phyloP scores from a whole-genome alignment of 192 early-diverging fungal species.

The Backusella tarrabulga region DNA sequence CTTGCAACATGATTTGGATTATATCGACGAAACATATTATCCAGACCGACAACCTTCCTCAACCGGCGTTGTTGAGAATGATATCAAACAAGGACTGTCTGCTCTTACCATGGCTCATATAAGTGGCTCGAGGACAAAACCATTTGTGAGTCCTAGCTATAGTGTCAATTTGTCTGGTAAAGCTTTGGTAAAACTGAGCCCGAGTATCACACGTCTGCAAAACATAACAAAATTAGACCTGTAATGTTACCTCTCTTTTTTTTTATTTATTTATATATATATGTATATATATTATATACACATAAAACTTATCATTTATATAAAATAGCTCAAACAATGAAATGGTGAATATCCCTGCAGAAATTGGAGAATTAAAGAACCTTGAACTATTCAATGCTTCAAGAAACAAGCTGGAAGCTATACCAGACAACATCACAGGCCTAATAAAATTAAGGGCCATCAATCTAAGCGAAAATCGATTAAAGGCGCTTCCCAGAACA shows the following conservation, averaged over 20 bases:
- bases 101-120: constrained; percentile 16
- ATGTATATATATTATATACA: background rate
- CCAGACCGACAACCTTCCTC: background rate
- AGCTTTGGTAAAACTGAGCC: constrained; percentile 57
- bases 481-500: constrained; percentile 57
- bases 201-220: constrained; percentile 64
- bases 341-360: constrained; percentile 60
- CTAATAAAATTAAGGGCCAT: constrained; percentile 69
- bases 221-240: constrained; percentile 66
- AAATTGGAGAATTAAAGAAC: constrained; percentile 72
- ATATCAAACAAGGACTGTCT: constrained; percentile 14
- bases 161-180: constrained; percentile 56
- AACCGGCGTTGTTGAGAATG: background rate
- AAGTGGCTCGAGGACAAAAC: background rate
- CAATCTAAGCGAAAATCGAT: constrained; percentile 61
- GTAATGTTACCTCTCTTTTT: constrained; percentile 45
- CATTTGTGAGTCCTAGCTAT: background rate
- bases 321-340: constrained; percentile 70
- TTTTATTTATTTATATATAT: constrained; percentile 1
- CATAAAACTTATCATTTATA: background rate
- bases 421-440: constrained; percentile 69
- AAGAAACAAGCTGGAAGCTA: constrained; percentile 55
- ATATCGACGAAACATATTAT: constrained; percentile 38
- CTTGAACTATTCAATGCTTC: constrained; percentile 61
- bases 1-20: constrained; percentile 26